These are phyloP conservation scores for Aspergillus diversus DNA, from an alignment of 495 filamentous ascomycete species.

Conservation along the genomic window DNA sequence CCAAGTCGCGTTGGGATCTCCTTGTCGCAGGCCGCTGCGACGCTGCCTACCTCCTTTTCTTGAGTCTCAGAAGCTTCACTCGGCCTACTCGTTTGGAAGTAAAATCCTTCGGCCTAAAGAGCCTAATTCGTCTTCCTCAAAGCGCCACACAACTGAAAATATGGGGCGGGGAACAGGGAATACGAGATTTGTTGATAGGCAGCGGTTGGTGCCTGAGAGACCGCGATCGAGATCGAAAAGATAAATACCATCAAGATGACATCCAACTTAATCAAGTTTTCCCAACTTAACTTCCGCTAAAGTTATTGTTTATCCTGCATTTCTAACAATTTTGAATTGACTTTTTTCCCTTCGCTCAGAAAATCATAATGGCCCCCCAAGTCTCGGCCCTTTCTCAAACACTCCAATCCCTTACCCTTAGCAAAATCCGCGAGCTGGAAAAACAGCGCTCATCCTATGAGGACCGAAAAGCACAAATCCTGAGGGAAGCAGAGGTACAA, in stretches of 20 bases:
- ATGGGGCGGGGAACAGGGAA: not conserved
- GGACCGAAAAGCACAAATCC: conserved; percentile 34
- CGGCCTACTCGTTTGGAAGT: too few relatives aligned
- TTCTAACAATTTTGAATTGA: not conserved
- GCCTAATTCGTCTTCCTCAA: too few relatives aligned
- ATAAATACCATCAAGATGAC: not conserved
- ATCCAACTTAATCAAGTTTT: not conserved
- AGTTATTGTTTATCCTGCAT: not conserved
- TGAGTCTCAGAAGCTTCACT: too few relatives aligned
- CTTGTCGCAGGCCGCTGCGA: too few relatives aligned
- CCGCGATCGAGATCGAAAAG: not conserved
- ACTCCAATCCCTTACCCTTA: conserved; percentile 59
- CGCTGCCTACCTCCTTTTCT: too few relatives aligned
- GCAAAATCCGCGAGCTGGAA: conserved; percentile 58
- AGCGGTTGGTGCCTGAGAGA: not conserved
- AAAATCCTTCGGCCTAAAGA: too few relatives aligned
- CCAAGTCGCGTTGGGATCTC: too few relatives aligned
- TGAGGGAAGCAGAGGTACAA: conserved; percentile 14
- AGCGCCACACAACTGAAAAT: too few relatives aligned
- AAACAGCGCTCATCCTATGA: conserved; percentile 54
- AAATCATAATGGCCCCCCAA: conserved; percentile 21
- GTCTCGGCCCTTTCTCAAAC: conserved; percentile 46
- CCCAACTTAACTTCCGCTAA: not conserved
- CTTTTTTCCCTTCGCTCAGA: not conserved
- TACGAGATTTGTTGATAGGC: not conserved